Evolutionary conservation across 192 early-diverging fungal species (phyloP), one percentile per base, ranked within the genome.

Genomic region (Backusella tarrabulga): DNA sequence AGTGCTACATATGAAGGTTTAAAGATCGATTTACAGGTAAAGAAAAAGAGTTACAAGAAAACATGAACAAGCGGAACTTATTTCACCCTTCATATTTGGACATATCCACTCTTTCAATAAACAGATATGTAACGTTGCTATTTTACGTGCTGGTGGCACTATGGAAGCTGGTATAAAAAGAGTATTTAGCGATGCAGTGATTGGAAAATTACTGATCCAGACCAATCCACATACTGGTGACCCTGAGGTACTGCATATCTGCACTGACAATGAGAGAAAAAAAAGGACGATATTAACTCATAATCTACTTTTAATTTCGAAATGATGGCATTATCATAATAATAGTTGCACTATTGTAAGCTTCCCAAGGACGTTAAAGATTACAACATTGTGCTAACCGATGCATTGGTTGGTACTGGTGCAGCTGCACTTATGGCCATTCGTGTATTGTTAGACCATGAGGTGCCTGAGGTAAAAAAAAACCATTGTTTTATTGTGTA

Each of bases 381-480:
- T 34, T 86, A 85, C 67, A 84, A 89, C 36, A 92, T 96, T 3
- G 74, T 97, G 52, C 83, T 97, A 52, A 92, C 92, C 86, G 96
- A 99, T 83, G 92, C 95, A n/a, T 92, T 93, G 44, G 89, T 96
- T 15, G 93, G 93, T 4, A 97, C 95, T 9, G 97, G 97, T 38
- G 96, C 96, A 6, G 94, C 95, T 6, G 96, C 95, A 4, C 77
- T 99, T 86, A 99, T 99, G 97, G 96, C 97, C 17, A 94, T 99
- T 46, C 90, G 96, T 42, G 95, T 97, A 38, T 86, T 97, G 71
- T 80, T 96, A 7, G 97, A 99, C 84, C 95, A 99, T 75, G 90
- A 93, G 74, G 93, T 97, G 4, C 91, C 89, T 0, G 93, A 96
- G 80, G 83, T 84, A 67, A 5, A 34, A 32, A 68, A 19, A 35